A percentile compares a stretch with the other conserved stretches of the same genome.
phyloP scores from a whole-genome alignment of 2,329 filamentous ascomycete species.

The Hawksworthiomyces lignivorus region DNA sequence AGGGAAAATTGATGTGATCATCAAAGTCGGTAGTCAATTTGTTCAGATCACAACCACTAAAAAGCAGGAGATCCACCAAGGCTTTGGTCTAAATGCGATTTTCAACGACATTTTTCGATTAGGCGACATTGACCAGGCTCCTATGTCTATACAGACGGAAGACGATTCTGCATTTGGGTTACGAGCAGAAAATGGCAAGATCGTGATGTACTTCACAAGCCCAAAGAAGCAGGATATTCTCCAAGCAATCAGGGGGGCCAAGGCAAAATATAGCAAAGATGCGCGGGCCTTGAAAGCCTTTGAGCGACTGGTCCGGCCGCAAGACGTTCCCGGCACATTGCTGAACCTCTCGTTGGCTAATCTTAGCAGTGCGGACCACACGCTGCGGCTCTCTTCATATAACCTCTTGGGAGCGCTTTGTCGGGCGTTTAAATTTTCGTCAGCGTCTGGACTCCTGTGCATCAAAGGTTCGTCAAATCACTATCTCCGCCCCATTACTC shows the following conservation, averaged over 20 bases:
- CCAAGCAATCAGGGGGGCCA: conserved; percentile 54
- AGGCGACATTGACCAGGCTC: conserved; percentile 59
- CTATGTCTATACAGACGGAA: conserved; percentile 55
- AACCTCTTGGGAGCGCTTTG: conserved; percentile 61
- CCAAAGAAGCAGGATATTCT: conserved; percentile 56
- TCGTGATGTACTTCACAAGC: conserved; percentile 65
- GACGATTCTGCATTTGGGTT: conserved; percentile 62
- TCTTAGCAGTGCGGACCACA: conserved; percentile 52
- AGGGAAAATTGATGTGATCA: conserved; percentile 61
- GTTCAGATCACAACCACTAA: conserved; percentile 62
- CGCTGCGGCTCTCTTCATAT: conserved; percentile 56
- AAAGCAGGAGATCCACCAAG: conserved; percentile 60
- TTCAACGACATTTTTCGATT: conserved; percentile 65
- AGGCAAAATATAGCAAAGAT: conserved; percentile 58
- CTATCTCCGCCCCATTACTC: no score
- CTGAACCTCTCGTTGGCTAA: conserved; percentile 62
- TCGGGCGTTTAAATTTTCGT: conserved; percentile 58
- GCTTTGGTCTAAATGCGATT: conserved; percentile 52
- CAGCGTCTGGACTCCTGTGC: conserved; percentile 53
- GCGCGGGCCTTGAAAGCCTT: conserved; percentile 51
- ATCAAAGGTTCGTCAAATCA: no score
- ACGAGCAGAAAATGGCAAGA: conserved; percentile 60
- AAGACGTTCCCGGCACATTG: conserved; percentile 63
- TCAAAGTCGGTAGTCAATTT: conserved; percentile 62
- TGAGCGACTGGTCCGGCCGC: conserved; percentile 58